phyloP scores from a whole-genome alignment of 2,329 filamentous ascomycete species.

The Penicillium sp. region DNA sequence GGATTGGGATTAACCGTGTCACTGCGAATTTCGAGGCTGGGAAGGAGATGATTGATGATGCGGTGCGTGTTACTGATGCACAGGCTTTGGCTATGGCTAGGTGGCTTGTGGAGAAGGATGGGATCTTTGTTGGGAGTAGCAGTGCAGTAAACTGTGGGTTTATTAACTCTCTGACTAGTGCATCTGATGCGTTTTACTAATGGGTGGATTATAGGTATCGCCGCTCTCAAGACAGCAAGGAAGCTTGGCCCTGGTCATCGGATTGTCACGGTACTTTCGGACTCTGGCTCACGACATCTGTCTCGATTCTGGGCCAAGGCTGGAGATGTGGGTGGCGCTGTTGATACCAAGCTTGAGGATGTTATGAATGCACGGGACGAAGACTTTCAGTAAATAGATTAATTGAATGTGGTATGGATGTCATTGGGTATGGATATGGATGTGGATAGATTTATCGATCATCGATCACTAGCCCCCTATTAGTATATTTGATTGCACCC shows the following conservation, averaged over 20 bases:
- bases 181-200: constrained; percentile 17
- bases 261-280: constrained; percentile 51
- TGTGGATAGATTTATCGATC: neutral
- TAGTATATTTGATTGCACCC: neutral
- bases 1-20: constrained; percentile 91
- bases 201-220: constrained; percentile 41
- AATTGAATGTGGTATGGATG: neutral
- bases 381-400: constrained; percentile 26
- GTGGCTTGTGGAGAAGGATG: constrained; percentile 93
- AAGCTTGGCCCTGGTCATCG: constrained; percentile 50
- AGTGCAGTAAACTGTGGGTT: constrained; percentile 87
- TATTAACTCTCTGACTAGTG: neutral
- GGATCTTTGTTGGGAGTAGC: constrained; percentile 90
- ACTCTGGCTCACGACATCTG: constrained; percentile 53
- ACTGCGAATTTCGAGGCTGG: constrained; percentile 91
- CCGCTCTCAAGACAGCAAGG: constrained; percentile 48
- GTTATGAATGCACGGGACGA: constrained; percentile 44
- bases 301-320: constrained; percentile 54
- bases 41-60: constrained; percentile 82
- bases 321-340: constrained; percentile 47
- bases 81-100: constrained; percentile 93
- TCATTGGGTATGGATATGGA: neutral
- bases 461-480: neutral
- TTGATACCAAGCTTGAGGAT: constrained; percentile 48
- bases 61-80: constrained; percentile 80